phyloP scores from a whole-genome alignment of 2,329 filamentous ascomycete genomes.

The Diplodia mutila region DNA sequence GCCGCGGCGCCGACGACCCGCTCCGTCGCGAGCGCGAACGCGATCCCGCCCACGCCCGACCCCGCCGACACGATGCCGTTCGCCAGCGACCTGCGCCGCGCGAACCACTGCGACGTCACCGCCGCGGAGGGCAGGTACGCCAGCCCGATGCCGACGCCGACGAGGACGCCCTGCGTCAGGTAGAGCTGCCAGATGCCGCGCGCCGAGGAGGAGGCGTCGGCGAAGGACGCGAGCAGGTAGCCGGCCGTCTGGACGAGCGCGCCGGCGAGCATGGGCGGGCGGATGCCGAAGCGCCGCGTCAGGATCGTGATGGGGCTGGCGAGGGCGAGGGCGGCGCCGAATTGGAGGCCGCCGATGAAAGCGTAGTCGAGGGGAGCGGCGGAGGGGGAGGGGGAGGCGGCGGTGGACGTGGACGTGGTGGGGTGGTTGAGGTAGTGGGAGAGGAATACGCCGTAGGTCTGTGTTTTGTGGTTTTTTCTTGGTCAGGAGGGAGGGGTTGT shows the following conservation, averaged over 20 bases:
- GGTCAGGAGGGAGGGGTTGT: neutral
- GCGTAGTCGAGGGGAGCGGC: conserved; percentile 39
- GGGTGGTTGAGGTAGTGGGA: conserved; percentile 10
- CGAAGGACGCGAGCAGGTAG: conserved; percentile 35
- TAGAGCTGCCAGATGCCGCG: conserved; percentile 42
- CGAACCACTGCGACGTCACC: conserved; percentile 46
- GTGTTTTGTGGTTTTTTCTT: neutral
- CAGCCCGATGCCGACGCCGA: conserved; percentile 43
- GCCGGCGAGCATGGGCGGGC: conserved; percentile 35
- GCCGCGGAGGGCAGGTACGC: conserved; percentile 41
- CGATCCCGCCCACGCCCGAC: conserved; percentile 41
- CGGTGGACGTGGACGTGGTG: too few species aligned
- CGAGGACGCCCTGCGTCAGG: conserved; percentile 37
- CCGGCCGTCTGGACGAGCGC: conserved; percentile 29
- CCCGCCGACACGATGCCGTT: conserved; percentile 42
- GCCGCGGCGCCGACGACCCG: conserved; percentile 43
- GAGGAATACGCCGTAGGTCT: conserved; percentile 21
- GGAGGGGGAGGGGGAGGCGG: too few species aligned
- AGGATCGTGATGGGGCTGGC: conserved; percentile 34
- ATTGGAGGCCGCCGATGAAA: conserved; percentile 42
- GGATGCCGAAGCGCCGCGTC: conserved; percentile 27
- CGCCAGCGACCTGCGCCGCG: conserved; percentile 38
- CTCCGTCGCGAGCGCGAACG: conserved; percentile 33
- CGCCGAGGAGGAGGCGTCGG: too few species aligned
- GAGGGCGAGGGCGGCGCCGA: conserved; percentile 32